These are phyloP conservation scores for Chenopodium berlandieri DNA, from an alignment of 148 eudicot genomes.

Conservation along the genomic window DNA sequence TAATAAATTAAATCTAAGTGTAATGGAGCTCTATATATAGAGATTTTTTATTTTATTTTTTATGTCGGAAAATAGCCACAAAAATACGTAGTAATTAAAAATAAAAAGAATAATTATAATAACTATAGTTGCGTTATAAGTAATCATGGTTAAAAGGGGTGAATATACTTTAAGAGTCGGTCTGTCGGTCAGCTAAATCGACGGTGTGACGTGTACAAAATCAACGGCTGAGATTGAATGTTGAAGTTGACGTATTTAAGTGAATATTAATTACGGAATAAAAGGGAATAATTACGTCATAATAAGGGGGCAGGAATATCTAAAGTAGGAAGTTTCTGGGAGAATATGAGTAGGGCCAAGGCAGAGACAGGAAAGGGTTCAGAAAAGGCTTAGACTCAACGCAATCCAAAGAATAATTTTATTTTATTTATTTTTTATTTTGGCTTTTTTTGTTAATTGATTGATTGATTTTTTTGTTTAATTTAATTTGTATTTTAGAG, in stretches of 20 bases:
- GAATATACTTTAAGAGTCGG: constrained; percentile 10
- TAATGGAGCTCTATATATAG: constrained; percentile 6
- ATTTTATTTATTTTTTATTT: too few species aligned
- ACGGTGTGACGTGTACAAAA: neutral
- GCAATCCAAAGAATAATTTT: neutral
- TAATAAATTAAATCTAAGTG: neutral
- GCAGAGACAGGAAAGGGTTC: neutral
- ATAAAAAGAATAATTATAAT: neutral
- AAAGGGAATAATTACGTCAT: neutral
- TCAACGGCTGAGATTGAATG: constrained; percentile 18
- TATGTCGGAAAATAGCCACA: constrained; percentile 5
- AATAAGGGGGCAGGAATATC: too few species aligned
- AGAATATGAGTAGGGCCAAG: neutral
- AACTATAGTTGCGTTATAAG: constrained; percentile 1
- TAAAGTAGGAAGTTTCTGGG: neutral
- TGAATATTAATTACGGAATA: neutral
- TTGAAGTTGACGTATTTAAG: neutral
- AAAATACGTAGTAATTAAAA: too few species aligned
- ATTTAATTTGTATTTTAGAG: neutral
- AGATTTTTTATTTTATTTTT: too few species aligned
- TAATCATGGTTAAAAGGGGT: neutral
- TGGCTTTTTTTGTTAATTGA: too few species aligned
- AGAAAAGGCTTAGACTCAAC: constrained; percentile 20
- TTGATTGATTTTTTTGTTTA: too few species aligned
- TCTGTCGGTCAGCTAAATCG: neutral